phyloP scores from a whole-genome alignment of 2,329 filamentous ascomycete species.

The Hortaea werneckii region DNA sequence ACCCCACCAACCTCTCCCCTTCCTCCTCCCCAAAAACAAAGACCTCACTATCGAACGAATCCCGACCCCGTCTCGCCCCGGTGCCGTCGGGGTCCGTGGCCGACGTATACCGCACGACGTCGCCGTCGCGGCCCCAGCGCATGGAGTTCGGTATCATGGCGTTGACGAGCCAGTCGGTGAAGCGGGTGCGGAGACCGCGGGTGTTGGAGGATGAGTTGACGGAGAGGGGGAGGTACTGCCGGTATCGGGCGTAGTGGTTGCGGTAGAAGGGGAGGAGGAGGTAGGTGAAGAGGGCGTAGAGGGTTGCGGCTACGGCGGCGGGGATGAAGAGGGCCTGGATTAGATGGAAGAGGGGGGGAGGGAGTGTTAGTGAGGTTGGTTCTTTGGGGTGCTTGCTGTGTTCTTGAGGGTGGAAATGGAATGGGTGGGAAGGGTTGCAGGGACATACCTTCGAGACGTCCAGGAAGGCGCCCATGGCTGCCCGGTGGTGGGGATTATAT shows the following conservation, averaged over 20 bases:
- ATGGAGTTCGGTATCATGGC: conserved; percentile 22
- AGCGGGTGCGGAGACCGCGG: conserved; percentile 18
- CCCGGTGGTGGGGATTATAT: not conserved
- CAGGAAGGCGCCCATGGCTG: not conserved
- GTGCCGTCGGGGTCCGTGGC: too few species aligned
- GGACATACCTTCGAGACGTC: conserved; percentile 3
- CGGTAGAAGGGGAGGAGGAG: conserved; percentile 35
- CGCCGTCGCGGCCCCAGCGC: conserved; percentile 12
- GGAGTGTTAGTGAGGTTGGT: too few species aligned
- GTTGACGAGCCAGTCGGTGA: conserved; percentile 27
- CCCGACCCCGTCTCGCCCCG: too few species aligned
- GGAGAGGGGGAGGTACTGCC: conserved; percentile 30
- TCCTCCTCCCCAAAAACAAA: conserved; percentile 34
- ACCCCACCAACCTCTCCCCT: conserved; percentile 39
- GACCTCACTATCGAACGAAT: too few species aligned
- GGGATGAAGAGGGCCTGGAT: conserved; percentile 35
- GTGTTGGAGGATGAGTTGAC: conserved; percentile 19
- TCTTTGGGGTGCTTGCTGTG: too few species aligned
- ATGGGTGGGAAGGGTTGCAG: not conserved
- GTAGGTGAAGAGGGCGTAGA: conserved; percentile 34
- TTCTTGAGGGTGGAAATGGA: too few species aligned
- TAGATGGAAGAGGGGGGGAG: too few species aligned
- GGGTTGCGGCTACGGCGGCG: conserved; percentile 31
- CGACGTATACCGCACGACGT: conserved; percentile 17
- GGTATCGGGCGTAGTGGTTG: conserved; percentile 35